phyloP scores from a whole-genome alignment of 805 yeast genomes.

The Cyberlindnera amylophila region DNA sequence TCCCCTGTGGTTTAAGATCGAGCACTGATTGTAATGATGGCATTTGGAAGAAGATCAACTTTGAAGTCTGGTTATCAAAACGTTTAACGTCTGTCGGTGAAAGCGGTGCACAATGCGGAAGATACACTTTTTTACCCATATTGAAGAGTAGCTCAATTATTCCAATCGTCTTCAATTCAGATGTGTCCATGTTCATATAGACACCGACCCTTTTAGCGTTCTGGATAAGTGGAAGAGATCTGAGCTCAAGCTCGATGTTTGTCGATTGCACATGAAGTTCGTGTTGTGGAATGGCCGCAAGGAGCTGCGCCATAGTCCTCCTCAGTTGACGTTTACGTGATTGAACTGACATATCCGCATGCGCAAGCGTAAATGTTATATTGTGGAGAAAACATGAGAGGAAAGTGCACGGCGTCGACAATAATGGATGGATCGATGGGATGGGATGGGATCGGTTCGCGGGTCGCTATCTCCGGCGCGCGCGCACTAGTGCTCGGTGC shows the following conservation, averaged over 20 bases:
- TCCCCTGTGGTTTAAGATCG: constrained; percentile 60
- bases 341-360: background rate
- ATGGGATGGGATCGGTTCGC: too few relatives aligned
- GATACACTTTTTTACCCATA: constrained; percentile 47
- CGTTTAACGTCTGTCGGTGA: constrained; percentile 27
- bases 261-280: constrained; percentile 28
- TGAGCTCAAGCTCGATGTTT: constrained; percentile 17
- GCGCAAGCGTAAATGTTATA: too few relatives aligned
- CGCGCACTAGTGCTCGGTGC: too few relatives aligned
- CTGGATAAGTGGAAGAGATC: constrained; percentile 33
- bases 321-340: constrained; percentile 24
- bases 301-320: constrained; percentile 15
- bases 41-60: constrained; percentile 56
- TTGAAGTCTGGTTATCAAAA: constrained; percentile 31
- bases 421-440: too few relatives aligned
- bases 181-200: constrained; percentile 71
- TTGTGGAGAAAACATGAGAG: too few relatives aligned
- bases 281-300: constrained; percentile 17
- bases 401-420: too few relatives aligned
- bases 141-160: constrained; percentile 52
- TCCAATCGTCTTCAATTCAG: constrained; percentile 61
- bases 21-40: constrained; percentile 38
- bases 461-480: too few relatives aligned
- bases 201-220: constrained; percentile 52
- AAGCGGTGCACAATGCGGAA: constrained; percentile 47